A percentile compares a stretch with the other conserved stretches of the same genome.
phyloP scores from a whole-genome alignment of 495 filamentous ascomycete species.

The Penicillium goetzii region DNA sequence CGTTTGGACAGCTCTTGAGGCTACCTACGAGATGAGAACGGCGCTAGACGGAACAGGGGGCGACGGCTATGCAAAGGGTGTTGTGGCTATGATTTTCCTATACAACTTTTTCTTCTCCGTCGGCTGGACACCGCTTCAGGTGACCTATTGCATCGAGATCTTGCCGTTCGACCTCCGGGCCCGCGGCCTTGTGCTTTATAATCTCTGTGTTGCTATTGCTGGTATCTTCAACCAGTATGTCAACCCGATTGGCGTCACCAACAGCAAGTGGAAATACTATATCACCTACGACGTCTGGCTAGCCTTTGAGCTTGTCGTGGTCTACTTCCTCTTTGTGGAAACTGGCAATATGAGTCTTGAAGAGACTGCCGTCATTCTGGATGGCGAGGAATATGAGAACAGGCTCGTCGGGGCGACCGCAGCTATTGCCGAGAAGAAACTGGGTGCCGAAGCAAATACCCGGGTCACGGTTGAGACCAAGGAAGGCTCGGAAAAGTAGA shows the following conservation, averaged over 20 bases:
- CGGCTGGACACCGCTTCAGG: constrained; percentile 6
- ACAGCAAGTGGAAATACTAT: constrained; percentile 61
- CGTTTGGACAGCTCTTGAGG: constrained; percentile 55
- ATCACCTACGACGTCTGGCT: constrained; percentile 62
- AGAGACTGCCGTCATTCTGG: constrained; percentile 63
- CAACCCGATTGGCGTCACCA: constrained; percentile 61
- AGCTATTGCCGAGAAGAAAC: constrained; percentile 11
- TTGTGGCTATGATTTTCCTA: constrained; percentile 45
- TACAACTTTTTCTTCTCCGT: constrained; percentile 9
- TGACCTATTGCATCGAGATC: constrained; percentile 61
- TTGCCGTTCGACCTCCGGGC: constrained; percentile 58
- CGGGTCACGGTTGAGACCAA: not conserved
- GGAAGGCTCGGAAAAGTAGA: not conserved
- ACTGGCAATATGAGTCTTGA: constrained; percentile 65
- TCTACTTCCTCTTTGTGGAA: constrained; percentile 66
- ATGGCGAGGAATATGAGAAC: constrained; percentile 37
- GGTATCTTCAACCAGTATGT: constrained; percentile 32
- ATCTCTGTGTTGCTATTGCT: constrained; percentile 2
- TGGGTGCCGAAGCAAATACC: not conserved
- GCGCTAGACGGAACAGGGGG: constrained; percentile 9
- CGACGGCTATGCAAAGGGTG: constrained; percentile 32
- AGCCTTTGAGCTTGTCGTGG: constrained; percentile 55
- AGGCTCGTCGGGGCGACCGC: not conserved
- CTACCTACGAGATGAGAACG: constrained; percentile 12
- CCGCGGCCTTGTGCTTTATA: not conserved